A percentile compares a stretch with the other conserved stretches of the same genome.
phyloP scores from a whole-genome alignment of 495 filamentous ascomycete species.

The Penicillium cataractarum region DNA sequence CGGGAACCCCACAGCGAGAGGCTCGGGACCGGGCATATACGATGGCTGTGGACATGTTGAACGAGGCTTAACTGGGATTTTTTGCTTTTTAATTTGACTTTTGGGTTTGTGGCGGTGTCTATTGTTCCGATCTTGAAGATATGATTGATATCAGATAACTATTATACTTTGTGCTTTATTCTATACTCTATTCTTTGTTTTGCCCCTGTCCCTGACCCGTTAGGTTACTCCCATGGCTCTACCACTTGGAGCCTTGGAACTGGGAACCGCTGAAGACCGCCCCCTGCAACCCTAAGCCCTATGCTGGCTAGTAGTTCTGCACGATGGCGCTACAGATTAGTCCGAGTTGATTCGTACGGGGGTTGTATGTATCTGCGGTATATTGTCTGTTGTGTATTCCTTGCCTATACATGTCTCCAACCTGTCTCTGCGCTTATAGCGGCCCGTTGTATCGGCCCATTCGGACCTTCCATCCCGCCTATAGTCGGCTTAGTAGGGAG shows the following conservation, averaged over 20 bases:
- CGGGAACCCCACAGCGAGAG: slow-evolving; percentile 29
- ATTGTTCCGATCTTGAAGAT: not conserved
- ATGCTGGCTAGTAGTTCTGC: not conserved
- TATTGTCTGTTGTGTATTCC: not conserved
- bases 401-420: not conserved
- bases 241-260: slow-evolving; percentile 10
- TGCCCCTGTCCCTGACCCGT: slow-evolving; percentile 14
- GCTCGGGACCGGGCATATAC: slow-evolving; percentile 43
- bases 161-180: not conserved
- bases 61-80: slow-evolving; percentile 14
- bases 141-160: not conserved
- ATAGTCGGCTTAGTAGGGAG: not conserved
- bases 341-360: not conserved
- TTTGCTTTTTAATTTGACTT: not conserved
- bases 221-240: slow-evolving; percentile 21
- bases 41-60: slow-evolving; percentile 40
- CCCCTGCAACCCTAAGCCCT: slow-evolving; percentile 33
- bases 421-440: not conserved
- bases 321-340: not conserved
- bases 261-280: not conserved
- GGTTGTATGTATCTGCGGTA: not conserved
- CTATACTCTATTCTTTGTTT: slow-evolving; percentile 18
- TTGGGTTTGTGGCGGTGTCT: slow-evolving; percentile 1
- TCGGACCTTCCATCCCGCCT: not conserved
- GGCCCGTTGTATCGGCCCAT: not conserved